phyloP scores from a whole-genome alignment of 163 green algal species.

The Chlamydomonas reinhardtii region DNA sequence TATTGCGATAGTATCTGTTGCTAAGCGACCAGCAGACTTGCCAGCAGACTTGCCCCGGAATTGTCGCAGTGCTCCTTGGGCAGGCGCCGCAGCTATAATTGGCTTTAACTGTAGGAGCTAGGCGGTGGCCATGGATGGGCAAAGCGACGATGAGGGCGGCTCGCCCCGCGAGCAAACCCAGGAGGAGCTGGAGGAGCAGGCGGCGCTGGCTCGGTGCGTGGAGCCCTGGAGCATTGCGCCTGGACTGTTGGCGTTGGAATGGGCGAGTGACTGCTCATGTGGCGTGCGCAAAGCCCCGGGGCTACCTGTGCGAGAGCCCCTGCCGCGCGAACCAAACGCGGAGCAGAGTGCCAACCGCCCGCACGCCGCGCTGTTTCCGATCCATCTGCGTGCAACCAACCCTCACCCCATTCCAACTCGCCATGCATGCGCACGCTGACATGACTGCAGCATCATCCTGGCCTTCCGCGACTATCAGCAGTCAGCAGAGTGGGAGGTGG shows the following conservation, averaged over 20 bases:
- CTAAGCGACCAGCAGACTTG: no score
- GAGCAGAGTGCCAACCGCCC: not conserved
- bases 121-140: not conserved
- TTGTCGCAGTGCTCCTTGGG: no score
- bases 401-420: not conserved
- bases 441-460: slow-evolving; percentile 71
- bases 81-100: no score
- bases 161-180: not conserved
- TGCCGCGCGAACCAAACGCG: not conserved
- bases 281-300: not conserved
- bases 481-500: slow-evolving; percentile 72
- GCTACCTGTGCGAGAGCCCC: no score
- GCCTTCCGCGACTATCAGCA: slow-evolving; percentile 73
- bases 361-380: no score
- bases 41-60: no score
- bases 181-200: slow-evolving; percentile 31
- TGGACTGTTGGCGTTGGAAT: not conserved
- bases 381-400: no score
- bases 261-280: not conserved
- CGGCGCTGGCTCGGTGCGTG: slow-evolving; percentile 20
- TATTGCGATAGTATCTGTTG: no score
- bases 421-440: not conserved
- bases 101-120: no score
- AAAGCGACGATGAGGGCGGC: slow-evolving; percentile 45
- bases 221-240: not conserved